phyloP scores from a whole-genome alignment of 2,329 filamentous ascomycete genomes.

The Didymosphaeria variabile region DNA sequence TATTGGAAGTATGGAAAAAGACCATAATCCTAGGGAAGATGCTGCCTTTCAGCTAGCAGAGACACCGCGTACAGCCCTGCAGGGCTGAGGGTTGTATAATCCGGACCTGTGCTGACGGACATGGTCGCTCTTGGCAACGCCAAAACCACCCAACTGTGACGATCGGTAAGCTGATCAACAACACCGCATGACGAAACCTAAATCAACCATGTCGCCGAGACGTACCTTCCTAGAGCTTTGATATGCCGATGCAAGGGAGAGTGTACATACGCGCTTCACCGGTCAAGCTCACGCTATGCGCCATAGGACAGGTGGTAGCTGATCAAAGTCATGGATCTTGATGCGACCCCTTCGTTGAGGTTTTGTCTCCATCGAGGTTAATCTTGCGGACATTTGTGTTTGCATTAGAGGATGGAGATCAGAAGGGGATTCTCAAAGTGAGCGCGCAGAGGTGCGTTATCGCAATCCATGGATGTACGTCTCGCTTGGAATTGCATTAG shows the following conservation, averaged over 20 bases:
- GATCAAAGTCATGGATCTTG: too few relatives aligned
- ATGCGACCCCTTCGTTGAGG: too few relatives aligned
- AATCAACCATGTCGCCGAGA: background rate
- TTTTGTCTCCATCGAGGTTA: too few relatives aligned
- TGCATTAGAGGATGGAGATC: too few relatives aligned
- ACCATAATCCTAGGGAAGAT: background rate
- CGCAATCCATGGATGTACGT: background rate
- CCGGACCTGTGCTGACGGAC: background rate
- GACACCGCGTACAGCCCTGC: conserved; percentile 1
- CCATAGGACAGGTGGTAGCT: too few relatives aligned
- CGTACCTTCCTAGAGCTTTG: background rate
- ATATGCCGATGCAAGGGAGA: background rate
- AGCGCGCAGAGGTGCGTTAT: background rate
- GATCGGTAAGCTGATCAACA: background rate
- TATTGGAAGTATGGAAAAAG: background rate
- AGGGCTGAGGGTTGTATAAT: background rate
- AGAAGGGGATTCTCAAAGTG: too few relatives aligned
- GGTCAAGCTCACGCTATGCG: background rate
- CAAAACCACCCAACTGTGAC: too few relatives aligned
- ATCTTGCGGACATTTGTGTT: too few relatives aligned
- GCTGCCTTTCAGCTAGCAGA: background rate
- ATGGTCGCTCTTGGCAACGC: too few relatives aligned
- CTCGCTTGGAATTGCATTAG: background rate
- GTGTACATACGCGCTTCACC: background rate
- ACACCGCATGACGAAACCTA: background rate